These are phyloP conservation scores for Stephanodiscus triporus DNA, from an alignment of 108 stramenopile genomes.

Conservation along the genomic window DNA sequence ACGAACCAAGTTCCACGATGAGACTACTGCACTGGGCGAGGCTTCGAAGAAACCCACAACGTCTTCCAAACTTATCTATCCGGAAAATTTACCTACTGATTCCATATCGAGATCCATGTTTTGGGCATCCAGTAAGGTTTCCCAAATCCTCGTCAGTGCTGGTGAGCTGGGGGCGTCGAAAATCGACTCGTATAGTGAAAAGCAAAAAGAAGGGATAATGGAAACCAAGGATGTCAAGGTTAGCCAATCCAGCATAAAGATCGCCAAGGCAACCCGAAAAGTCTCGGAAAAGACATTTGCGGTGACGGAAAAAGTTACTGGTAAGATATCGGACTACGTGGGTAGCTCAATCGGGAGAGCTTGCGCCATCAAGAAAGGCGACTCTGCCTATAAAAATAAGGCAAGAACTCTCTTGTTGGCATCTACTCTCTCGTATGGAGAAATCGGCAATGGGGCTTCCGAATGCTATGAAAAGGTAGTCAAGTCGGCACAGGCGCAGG, in stretches of 20 bases:
- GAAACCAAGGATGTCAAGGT: constrained; percentile 35
- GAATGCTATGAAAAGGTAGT: constrained; percentile 35
- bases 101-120: constrained; percentile 20
- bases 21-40: neutral
- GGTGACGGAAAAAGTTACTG: constrained; percentile 16
- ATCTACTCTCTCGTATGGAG: constrained; percentile 17
- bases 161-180: constrained; percentile 24
- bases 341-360: constrained; percentile 30
- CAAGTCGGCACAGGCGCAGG: constrained; percentile 25
- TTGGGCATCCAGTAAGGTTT: neutral
- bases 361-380: constrained; percentile 15
- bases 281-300: constrained; percentile 21
- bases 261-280: constrained; percentile 18
- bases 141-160: constrained; percentile 16
- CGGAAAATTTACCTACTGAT: constrained; percentile 22
- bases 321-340: constrained; percentile 25
- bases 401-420: constrained; percentile 26
- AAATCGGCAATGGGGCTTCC: constrained; percentile 24
- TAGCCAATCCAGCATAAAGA: constrained; percentile 17
- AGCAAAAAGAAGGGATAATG: constrained; percentile 14
- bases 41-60: constrained; percentile 7
- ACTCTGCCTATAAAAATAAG: constrained; percentile 12
- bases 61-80: neutral
- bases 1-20: constrained; percentile 35
- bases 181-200: constrained; percentile 31